Conservation (phyloP, 495 filamentous ascomycete species). For the Aspergillus bertholletiae region DNA sequence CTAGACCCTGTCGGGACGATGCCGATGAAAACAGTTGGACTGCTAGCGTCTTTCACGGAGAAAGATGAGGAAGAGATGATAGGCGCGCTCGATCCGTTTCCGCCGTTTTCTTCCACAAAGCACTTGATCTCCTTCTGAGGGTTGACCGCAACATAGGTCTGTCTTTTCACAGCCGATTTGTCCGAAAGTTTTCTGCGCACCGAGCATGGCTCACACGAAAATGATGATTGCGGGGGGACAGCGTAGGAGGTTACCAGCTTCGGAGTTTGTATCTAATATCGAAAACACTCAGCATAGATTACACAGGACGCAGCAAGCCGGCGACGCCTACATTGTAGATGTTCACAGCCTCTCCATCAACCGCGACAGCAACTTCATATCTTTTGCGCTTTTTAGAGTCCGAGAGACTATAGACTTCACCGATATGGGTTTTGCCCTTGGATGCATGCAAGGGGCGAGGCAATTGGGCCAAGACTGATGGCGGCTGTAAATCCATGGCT, state of each 20-base stretch:
- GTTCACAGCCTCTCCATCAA: constrained; percentile 88
- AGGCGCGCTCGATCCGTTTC: constrained; percentile 31
- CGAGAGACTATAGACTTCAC: constrained; percentile 68
- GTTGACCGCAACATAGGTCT: constrained; percentile 62
- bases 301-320: background rate
- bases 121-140: constrained; percentile 49
- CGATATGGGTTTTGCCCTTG: constrained; percentile 56
- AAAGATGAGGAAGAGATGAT: constrained; percentile 39
- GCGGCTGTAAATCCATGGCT: constrained; percentile 43
- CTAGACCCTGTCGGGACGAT: constrained; percentile 28
- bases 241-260: constrained; percentile 81
- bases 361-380: constrained; percentile 75
- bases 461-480: constrained; percentile 60
- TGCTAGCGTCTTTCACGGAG: constrained; percentile 38
- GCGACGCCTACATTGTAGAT: constrained; percentile 75
- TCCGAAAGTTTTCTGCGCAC: constrained; percentile 56
- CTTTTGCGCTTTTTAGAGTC: constrained; percentile 81
- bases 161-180: constrained; percentile 54
- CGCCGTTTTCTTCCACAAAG: constrained; percentile 47
- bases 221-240: constrained; percentile 72
- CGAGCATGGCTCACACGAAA: constrained; percentile 75
- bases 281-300: background rate
- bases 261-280: constrained; percentile 67
- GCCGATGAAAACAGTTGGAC: constrained; percentile 40
- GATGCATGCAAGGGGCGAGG: constrained; percentile 60